Conservation (phyloP, 495 filamentous ascomycete species). For the Cercophora scortea region DNA sequence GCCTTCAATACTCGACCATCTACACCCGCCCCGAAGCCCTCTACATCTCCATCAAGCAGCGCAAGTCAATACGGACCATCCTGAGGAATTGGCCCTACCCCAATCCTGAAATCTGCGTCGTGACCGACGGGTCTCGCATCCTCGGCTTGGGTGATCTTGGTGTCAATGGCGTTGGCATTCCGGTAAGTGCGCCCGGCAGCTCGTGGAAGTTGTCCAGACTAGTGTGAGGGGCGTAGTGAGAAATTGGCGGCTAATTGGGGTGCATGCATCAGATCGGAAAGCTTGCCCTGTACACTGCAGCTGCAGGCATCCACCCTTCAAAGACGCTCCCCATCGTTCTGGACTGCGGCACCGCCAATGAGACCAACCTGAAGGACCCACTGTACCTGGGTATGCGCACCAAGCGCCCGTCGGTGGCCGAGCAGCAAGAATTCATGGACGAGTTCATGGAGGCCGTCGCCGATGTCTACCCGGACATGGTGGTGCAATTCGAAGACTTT, state of each 20-base stretch:
- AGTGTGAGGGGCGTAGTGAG: no score
- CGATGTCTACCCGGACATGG: conserved; percentile 83
- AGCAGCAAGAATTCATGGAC: conserved; percentile 91
- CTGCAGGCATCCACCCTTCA: conserved; percentile 89
- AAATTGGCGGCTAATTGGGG: conserved; percentile 12
- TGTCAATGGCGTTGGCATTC: conserved; percentile 96
- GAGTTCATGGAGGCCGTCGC: conserved; percentile 91
- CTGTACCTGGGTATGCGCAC: conserved; percentile 85
- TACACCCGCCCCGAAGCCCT: conserved; percentile 92
- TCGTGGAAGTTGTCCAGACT: neutral
- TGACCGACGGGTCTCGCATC: conserved; percentile 95
- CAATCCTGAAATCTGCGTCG: conserved; percentile 89
- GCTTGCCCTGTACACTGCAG: conserved; percentile 87
- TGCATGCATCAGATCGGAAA: conserved; percentile 58
- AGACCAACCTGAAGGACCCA: conserved; percentile 79
- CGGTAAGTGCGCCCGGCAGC: conserved; percentile 50
- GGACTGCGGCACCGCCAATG: conserved; percentile 88
- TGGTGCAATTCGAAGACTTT: conserved; percentile 98
- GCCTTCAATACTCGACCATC: conserved; percentile 88
- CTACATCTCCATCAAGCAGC: conserved; percentile 87
- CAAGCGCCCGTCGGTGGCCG: conserved; percentile 69
- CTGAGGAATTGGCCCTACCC: conserved; percentile 83
- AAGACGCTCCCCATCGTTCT: conserved; percentile 87
- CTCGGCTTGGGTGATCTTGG: conserved; percentile 93
- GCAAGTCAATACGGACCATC: conserved; percentile 72